Conservation (phyloP, 1,284 basidiomycete genomes). For the Ceratobasidium sp. region DNA sequence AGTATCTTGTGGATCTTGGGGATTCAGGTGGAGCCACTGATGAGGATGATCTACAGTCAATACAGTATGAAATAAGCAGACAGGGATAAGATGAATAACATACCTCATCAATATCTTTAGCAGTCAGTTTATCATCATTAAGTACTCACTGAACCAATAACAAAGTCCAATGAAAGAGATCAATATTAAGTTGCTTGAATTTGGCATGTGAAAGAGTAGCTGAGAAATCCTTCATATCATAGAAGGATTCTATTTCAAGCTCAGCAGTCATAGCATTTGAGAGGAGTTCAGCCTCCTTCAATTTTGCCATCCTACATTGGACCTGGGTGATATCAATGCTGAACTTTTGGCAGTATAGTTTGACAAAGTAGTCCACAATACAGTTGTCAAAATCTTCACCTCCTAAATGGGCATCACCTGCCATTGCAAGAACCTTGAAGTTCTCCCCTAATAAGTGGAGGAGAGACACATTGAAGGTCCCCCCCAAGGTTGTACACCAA, state of each 20-base stretch:
- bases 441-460: slow-evolving; percentile 67
- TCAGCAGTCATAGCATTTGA: slow-evolving; percentile 98
- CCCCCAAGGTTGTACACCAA: slow-evolving; percentile 99
- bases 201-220: slow-evolving; percentile 97
- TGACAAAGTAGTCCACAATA: slow-evolving; percentile 95
- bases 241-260: slow-evolving; percentile 98
- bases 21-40: slow-evolving; percentile 99
- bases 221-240: slow-evolving; percentile 82
- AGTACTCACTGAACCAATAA: slow-evolving; percentile 99
- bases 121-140: slow-evolving; percentile 98
- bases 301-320: slow-evolving; percentile 91
- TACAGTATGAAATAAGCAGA: too few relatives aligned
- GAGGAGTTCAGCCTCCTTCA: slow-evolving; percentile 95
- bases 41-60: slow-evolving; percentile 99
- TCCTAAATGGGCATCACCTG: slow-evolving; percentile 63
- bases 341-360: slow-evolving; percentile 83
- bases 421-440: slow-evolving; percentile 69
- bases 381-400: slow-evolving; percentile 99
- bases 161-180: slow-evolving; percentile 93
- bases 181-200: slow-evolving; percentile 98
- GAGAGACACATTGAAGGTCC: slow-evolving; percentile 74
- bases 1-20: slow-evolving; percentile 98
- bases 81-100: too few relatives aligned
- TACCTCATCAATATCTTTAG: too few relatives aligned
- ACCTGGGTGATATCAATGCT: slow-evolving; percentile 93